Evolutionary conservation across 495 filamentous ascomycete genomes (phyloP).

Genomic region (Apiosordaria backusii): DNA sequence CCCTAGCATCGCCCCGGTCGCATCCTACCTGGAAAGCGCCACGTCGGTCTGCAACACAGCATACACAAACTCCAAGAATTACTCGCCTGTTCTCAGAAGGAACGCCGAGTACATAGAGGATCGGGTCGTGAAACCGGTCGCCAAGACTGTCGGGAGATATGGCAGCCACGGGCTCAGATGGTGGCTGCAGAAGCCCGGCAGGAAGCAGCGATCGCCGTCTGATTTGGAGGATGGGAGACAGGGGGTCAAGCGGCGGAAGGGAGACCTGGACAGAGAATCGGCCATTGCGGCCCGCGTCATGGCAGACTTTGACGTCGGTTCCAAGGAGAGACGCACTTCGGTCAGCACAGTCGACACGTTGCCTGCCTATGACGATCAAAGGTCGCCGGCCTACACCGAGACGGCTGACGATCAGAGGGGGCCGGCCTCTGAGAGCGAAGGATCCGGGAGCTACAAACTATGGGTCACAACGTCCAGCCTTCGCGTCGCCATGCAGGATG

Average conservation of each 20-base stretch:
- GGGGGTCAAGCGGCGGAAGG: slow-evolving; percentile 61
- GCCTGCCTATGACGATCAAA: slow-evolving; percentile 75
- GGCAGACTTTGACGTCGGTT: slow-evolving; percentile 8
- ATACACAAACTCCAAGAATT: slow-evolving; percentile 79
- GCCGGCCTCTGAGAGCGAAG: slow-evolving; percentile 20
- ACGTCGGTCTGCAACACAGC: slow-evolving; percentile 74
- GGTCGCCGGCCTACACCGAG: slow-evolving; percentile 68
- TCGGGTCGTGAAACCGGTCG: slow-evolving; percentile 71
- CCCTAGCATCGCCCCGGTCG: slow-evolving; percentile 57
- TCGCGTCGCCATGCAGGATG: slow-evolving; percentile 81
- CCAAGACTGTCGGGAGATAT: slow-evolving; percentile 75
- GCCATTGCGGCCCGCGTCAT: background rate
- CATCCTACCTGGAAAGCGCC: slow-evolving; percentile 75
- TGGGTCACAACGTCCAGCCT: slow-evolving; percentile 82
- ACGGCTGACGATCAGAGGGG: slow-evolving; percentile 22
- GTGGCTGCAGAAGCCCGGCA: slow-evolving; percentile 55
- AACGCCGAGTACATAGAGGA: slow-evolving; percentile 83
- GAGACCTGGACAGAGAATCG: slow-evolving; percentile 15
- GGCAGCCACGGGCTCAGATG: slow-evolving; percentile 72
- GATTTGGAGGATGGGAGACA: slow-evolving; percentile 42
- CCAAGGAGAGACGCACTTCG: slow-evolving; percentile 42
- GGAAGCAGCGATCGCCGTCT: slow-evolving; percentile 38
- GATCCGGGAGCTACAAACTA: slow-evolving; percentile 59
- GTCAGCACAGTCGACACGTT: slow-evolving; percentile 60
- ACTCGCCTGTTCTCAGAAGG: slow-evolving; percentile 78